Conservation (phyloP, 2,329 filamentous ascomycete genomes). For the Aureobasidium leucospermi region DNA sequence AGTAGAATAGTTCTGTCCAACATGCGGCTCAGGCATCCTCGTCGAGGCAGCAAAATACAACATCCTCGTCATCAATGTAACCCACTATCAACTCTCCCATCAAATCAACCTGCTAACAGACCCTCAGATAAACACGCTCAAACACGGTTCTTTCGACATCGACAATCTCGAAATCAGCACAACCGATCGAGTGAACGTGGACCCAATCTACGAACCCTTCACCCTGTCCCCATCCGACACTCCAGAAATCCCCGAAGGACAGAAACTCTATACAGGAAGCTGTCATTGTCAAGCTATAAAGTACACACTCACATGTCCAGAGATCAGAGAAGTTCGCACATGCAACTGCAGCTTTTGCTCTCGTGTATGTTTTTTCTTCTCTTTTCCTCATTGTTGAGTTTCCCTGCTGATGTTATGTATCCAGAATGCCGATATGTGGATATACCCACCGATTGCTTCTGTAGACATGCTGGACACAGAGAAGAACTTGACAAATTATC, state of each 20-base stretch:
- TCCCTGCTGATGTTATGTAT: background rate
- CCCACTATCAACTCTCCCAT: too few relatives aligned
- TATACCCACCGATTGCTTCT: background rate
- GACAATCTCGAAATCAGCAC: background rate
- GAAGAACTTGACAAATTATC: background rate
- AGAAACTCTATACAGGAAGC: constrained; percentile 6
- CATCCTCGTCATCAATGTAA: background rate
- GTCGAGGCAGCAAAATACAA: background rate
- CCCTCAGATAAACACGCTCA: background rate
- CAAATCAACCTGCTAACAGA: background rate
- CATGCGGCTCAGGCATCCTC: background rate
- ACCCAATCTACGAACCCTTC: background rate
- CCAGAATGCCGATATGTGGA: constrained; percentile 11
- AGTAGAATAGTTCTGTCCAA: background rate
- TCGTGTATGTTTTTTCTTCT: background rate
- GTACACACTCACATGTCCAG: background rate
- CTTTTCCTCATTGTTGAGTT: background rate
- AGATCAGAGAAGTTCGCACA: background rate
- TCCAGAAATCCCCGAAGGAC: background rate
- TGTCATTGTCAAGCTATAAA: constrained; percentile 8
- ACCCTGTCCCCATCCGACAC: background rate
- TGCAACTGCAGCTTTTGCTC: constrained; percentile 11
- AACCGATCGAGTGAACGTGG: background rate
- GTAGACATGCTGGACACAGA: background rate
- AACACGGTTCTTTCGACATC: background rate